Conservation (phyloP, 2,329 filamentous ascomycete species). For the Venturia pyrina region DNA sequence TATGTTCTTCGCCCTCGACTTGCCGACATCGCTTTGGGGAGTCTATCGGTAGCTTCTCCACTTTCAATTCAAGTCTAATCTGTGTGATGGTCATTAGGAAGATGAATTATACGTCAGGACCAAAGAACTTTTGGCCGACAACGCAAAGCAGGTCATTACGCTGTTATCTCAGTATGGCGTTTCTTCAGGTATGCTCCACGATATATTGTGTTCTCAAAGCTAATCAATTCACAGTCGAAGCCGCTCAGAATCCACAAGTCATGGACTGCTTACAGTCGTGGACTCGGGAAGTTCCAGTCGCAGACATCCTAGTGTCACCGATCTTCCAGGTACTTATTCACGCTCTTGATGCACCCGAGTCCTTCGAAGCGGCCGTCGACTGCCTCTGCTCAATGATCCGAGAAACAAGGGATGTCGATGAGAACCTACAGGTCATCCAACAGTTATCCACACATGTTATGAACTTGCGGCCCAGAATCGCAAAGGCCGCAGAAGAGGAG, state of each 20-base stretch:
- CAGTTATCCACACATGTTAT: conserved; percentile 73
- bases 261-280: conserved; percentile 95
- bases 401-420: conserved; percentile 89
- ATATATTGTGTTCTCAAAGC: background rate
- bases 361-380: conserved; percentile 82
- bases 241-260: conserved; percentile 77
- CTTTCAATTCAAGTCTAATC: conserved; percentile 27
- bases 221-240: conserved; percentile 45
- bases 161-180: conserved; percentile 85
- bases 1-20: conserved; percentile 51
- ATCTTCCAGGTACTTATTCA: conserved; percentile 72
- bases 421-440: conserved; percentile 73
- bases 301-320: conserved; percentile 73
- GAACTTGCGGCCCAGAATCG: conserved; percentile 65
- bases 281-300: conserved; percentile 84
- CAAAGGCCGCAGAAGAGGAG: conserved; percentile 64
- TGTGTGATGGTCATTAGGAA: conserved; percentile 54
- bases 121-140: conserved; percentile 80
- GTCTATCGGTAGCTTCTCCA: background rate
- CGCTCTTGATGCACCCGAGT: conserved; percentile 63
- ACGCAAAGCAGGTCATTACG: conserved; percentile 76
- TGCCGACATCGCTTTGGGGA: conserved; percentile 19
- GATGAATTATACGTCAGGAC: conserved; percentile 84
- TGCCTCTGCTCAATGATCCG: conserved; percentile 85
- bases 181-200: conserved; percentile 62